Conservation (phyloP, 306 rosid species). For the Abrus pulchellus region DNA sequence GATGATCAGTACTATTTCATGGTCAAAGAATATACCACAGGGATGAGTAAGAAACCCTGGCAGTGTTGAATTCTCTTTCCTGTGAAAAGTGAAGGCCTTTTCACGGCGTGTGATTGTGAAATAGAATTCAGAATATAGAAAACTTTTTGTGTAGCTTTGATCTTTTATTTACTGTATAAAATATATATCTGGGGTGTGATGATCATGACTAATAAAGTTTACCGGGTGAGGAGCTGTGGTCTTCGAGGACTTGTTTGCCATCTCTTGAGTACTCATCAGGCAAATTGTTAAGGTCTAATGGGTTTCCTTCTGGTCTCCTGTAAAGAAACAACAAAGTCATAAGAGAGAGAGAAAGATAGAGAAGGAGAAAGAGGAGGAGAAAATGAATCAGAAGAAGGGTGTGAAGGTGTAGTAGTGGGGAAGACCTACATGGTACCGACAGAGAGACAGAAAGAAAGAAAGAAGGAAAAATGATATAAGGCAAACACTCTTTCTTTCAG, state of each 20-base stretch:
- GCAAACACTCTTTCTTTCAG: constrained; percentile 57
- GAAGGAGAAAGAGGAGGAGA: constrained; percentile 28
- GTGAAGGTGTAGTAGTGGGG: constrained; percentile 49
- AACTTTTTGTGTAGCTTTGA: background rate
- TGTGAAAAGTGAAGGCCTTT: constrained; percentile 30
- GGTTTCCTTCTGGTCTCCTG: constrained; percentile 88
- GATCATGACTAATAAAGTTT: background rate
- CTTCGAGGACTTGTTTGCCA: constrained; percentile 71
- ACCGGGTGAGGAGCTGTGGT: constrained; percentile 61
- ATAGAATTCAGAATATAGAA: background rate
- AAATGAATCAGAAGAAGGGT: constrained; percentile 23
- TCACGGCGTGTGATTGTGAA: constrained; percentile 22
- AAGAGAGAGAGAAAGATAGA: constrained; percentile 20
- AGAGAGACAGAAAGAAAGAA: constrained; percentile 65
- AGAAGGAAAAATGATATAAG: constrained; percentile 25
- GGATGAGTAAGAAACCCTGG: constrained; percentile 11
- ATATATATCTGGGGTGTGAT: background rate
- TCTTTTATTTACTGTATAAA: background rate
- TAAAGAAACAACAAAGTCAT: constrained; percentile 42
- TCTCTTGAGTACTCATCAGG: constrained; percentile 77
- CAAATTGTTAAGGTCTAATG: constrained; percentile 92
- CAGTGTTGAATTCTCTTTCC: constrained; percentile 39
- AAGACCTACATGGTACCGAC: constrained; percentile 90
- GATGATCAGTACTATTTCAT: constrained; percentile 38
- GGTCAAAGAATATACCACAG: constrained; percentile 34